These are phyloP conservation scores for Calendula officinalis DNA, from an alignment of 129 eudicot species.

Conservation along the genomic window DNA sequence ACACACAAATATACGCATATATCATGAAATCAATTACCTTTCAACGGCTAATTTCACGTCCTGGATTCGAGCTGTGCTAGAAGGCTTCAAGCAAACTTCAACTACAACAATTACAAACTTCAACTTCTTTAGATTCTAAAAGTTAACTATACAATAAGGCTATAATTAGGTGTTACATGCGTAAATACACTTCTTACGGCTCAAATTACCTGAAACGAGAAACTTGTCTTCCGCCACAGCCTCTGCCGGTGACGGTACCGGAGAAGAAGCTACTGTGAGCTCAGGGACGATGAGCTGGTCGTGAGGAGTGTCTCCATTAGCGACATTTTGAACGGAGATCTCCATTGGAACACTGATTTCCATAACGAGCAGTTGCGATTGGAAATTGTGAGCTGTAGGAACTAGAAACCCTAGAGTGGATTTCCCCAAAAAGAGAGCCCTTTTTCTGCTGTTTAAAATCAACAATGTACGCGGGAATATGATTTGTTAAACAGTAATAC, in stretches of 20 bases:
- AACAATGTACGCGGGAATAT: slow-evolving; percentile 45
- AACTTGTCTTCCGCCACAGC: slow-evolving; percentile 50
- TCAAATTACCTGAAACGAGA: slow-evolving; percentile 55
- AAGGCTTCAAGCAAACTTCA: slow-evolving; percentile 85
- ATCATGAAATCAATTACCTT: slow-evolving; percentile 46
- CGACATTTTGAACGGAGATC: slow-evolving; percentile 45
- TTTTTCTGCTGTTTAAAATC: slow-evolving; percentile 37
- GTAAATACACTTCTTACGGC: slow-evolving; percentile 1
- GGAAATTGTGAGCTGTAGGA: slow-evolving; percentile 10
- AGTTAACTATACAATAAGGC: background rate
- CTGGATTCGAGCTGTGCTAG: slow-evolving; percentile 68
- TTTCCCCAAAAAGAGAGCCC: background rate
- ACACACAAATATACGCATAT: background rate
- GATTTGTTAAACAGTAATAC: slow-evolving; percentile 1
- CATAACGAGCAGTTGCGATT: slow-evolving; percentile 18
- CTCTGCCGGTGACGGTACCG: slow-evolving; percentile 40
- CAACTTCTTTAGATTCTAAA: slow-evolving; percentile 12
- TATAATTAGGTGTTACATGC: background rate
- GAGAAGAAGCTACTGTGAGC: slow-evolving; percentile 37
- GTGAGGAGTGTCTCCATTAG: slow-evolving; percentile 29
- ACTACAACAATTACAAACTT: slow-evolving; percentile 43
- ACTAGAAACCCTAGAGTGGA: slow-evolving; percentile 43
- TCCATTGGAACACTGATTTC: slow-evolving; percentile 80
- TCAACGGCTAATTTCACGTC: slow-evolving; percentile 73
- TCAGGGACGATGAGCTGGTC: slow-evolving; percentile 30